Percentiles rank a stretch among this genome's conserved stretches.
Conservation (phyloP, 2,329 filamentous ascomycete species). For the Cordyceps militaris region DNA sequence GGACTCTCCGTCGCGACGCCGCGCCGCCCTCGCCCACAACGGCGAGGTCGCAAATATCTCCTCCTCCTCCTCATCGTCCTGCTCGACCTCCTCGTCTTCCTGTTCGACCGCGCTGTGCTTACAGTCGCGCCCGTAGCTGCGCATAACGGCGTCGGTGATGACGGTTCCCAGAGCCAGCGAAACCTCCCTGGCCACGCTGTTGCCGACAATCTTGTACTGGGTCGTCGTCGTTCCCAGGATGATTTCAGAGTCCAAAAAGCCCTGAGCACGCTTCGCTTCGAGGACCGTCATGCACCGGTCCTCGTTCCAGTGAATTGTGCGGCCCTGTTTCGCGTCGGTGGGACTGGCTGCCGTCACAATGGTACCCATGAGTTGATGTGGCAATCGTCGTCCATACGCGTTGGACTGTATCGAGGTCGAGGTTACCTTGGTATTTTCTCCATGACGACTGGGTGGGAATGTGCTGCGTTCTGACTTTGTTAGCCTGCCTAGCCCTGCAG, state of each 20-base stretch:
- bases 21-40: not conserved
- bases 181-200: constrained; percentile 65
- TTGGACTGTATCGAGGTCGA: constrained; percentile 23
- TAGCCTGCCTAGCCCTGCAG: constrained; percentile 24
- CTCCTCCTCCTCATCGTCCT: not conserved
- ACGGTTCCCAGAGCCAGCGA: constrained; percentile 59
- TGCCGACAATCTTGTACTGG: constrained; percentile 65
- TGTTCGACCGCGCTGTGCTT: not conserved
- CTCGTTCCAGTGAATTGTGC: constrained; percentile 58
- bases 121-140: constrained; percentile 16
- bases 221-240: constrained; percentile 49
- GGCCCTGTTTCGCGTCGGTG: constrained; percentile 49
- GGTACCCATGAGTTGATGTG: constrained; percentile 50
- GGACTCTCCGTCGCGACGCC: not conserved
- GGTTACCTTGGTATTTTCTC: constrained; percentile 27
- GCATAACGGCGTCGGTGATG: constrained; percentile 48
- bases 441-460: constrained; percentile 28
- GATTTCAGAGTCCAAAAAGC: constrained; percentile 62
- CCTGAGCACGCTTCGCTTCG: constrained; percentile 64
- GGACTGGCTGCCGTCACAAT: constrained; percentile 49
- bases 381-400: constrained; percentile 48
- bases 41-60: not conserved
- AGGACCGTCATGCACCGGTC: constrained; percentile 54
- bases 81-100: not conserved
- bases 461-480: constrained; percentile 30